These are phyloP conservation scores for Hermanozyma aechmeae DNA, from an alignment of 805 yeast species.

Conservation along the genomic window DNA sequence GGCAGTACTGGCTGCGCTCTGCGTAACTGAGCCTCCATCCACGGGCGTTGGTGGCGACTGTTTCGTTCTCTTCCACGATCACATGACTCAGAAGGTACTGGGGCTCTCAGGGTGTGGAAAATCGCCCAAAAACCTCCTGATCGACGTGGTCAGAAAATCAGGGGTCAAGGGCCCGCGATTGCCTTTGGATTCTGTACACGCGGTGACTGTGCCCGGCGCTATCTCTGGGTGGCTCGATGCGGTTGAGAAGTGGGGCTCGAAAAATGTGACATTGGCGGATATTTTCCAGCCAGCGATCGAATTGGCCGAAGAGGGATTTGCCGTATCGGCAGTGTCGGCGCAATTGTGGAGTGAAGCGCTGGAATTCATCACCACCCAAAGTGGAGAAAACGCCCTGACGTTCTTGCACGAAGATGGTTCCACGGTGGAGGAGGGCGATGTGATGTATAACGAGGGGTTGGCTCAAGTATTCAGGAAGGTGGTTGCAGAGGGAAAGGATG, in stretches of 20 bases:
- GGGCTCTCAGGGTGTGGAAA: conserved; percentile 77
- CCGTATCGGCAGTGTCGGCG: conserved; percentile 53
- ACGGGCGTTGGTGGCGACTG: conserved; percentile 66
- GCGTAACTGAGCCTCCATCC: conserved; percentile 49
- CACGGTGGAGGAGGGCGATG: conserved; percentile 19
- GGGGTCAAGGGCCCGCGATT: conserved; percentile 27
- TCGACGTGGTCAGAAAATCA: conserved; percentile 38
- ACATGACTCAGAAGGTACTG: conserved; percentile 38
- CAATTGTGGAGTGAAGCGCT: conserved; percentile 37
- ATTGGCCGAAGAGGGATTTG: conserved; percentile 60
- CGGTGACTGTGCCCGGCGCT: conserved; percentile 72
- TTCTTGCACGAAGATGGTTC: conserved; percentile 8
- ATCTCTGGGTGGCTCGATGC: conserved; percentile 76
- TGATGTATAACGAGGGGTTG: conserved; percentile 39
- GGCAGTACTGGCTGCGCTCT: conserved; percentile 48
- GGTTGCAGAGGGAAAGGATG: conserved; percentile 51
- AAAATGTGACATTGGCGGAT: conserved; percentile 49
- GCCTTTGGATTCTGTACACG: conserved; percentile 42
- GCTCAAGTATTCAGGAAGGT: conserved; percentile 46
- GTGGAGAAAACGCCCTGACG: conserved; percentile 16
- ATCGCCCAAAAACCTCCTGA: conserved; percentile 40
- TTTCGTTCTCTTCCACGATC: conserved; percentile 49
- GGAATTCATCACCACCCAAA: conserved; percentile 26
- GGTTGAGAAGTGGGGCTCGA: conserved; percentile 62
- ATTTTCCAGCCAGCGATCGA: conserved; percentile 58